These are phyloP conservation scores for Puccinia triticina DNA, from an alignment of 1,284 basidiomycete species.

Conservation along the genomic window DNA sequence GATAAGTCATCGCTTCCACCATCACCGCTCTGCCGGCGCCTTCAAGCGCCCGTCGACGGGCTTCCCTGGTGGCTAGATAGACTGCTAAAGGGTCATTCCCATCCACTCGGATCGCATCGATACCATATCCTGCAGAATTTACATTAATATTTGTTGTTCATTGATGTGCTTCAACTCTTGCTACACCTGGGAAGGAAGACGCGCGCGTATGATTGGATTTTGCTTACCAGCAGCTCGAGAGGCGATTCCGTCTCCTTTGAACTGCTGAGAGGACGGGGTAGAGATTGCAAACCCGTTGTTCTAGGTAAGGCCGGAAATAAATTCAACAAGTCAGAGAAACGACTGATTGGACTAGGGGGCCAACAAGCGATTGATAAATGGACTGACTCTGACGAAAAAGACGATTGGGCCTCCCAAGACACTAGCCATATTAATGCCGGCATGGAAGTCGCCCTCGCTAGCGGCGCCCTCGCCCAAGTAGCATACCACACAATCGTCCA, in stretches of 20 bases:
- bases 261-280: constrained; percentile 86
- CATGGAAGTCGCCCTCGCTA: constrained; percentile 66
- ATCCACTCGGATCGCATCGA: constrained; percentile 68
- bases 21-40: constrained; percentile 76
- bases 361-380: constrained; percentile 61
- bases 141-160: background rate
- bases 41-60: constrained; percentile 73
- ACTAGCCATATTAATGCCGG: constrained; percentile 64
- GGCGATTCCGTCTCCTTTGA: constrained; percentile 88
- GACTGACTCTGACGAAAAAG: constrained; percentile 54
- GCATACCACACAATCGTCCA: constrained; percentile 72
- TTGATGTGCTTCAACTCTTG: background rate
- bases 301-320: constrained; percentile 71
- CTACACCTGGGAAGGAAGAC: background rate
- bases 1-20: constrained; percentile 89
- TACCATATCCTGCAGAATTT: constrained; percentile 37
- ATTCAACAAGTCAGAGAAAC: constrained; percentile 69
- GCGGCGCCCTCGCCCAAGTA: constrained; percentile 79
- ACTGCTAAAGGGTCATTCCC: constrained; percentile 92
- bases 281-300: constrained; percentile 95
- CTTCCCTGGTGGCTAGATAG: constrained; percentile 76
- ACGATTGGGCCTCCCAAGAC: constrained; percentile 61
- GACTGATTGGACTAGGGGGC: constrained; percentile 77
- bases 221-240: constrained; percentile 73
- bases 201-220: no score